Evolutionary conservation across 257 asterid genomes (phyloP), one percentile per base, ranked within the genome.

Genomic region (Gentiana macrophylla): DNA sequence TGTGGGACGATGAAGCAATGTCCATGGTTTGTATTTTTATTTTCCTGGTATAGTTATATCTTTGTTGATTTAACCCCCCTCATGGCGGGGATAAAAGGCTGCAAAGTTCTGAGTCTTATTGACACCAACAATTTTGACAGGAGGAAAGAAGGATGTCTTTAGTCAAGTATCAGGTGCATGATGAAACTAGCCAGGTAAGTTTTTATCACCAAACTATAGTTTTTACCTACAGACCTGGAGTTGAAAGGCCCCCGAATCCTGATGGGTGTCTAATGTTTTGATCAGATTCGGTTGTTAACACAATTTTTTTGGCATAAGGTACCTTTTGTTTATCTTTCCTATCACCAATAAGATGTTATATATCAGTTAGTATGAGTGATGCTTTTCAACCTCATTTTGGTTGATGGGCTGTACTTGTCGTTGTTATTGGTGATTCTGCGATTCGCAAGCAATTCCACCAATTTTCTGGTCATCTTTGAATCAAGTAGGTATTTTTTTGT

Each of bases 171-270:
- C 98, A 88, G 97, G 95, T 92, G 80, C 98, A 92, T 71, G 98
- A 92, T 74, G 98, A 88, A 81, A 92, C 83, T 78, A 92, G 88
- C 95, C 97, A 92, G 98, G 98, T 92, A 92, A 92, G 98, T 92
- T 77, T 49, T 70, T 57, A 70, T 64, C 64, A 61, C 80, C 79
- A 70, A 24, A 59, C 68, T 65, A 53, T 43, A 53, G 59, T 63
- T 68, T 55, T 72, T 68, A 56, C 53, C 48, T 66, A 37, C 69
- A 69, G 79, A 70, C 63, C 62, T 66, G 74, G 69, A 62, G 74
- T 76, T 79, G 76, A 64, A 61, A 78, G 72, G 75, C 68, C 66
- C 80, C 67, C 70, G 49, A 69, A 61, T 63, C 79, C 85, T 67
- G 87, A 84, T 81, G 84, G 77, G 73, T 74, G 53, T 77, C 63